phyloP scores from a whole-genome alignment of 768 basidiomycete genomes.

The Leccinum aurantiacum region DNA sequence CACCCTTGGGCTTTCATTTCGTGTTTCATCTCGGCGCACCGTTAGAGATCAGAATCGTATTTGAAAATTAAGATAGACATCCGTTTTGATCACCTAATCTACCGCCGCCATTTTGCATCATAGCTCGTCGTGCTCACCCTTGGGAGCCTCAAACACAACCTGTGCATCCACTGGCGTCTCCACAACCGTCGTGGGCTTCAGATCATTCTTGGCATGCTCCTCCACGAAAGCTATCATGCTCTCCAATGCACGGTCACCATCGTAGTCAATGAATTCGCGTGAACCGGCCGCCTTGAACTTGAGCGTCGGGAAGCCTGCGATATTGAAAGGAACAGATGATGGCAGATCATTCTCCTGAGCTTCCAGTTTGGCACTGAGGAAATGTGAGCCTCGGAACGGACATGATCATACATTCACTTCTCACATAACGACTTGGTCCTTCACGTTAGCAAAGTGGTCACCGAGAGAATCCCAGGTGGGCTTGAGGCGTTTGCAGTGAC shows the following conservation, averaged over 20 bases:
- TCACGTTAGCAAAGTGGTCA: constrained; percentile 74
- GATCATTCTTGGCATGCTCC: constrained; percentile 73
- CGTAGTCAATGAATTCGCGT: constrained; percentile 86
- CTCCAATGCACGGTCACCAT: constrained; percentile 89
- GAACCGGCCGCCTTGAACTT: constrained; percentile 95
- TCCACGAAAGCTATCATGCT: constrained; percentile 82
- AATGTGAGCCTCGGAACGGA: constrained; percentile 10
- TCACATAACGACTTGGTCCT: constrained; percentile 79
- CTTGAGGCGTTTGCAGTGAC: constrained; percentile 95
- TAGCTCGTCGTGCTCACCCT: constrained; percentile 30
- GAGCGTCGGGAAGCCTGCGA: constrained; percentile 89
- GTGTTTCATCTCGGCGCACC: not conserved
- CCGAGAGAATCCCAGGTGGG: constrained; percentile 92
- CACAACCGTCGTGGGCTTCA: constrained; percentile 40
- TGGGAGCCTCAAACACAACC: constrained; percentile 26
- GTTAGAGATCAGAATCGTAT: constrained; percentile 17
- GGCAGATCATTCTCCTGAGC: constrained; percentile 97
- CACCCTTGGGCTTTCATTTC: not conserved
- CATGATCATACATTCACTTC: constrained; percentile 20
- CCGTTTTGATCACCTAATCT: constrained; percentile 20
- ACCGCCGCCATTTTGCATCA: constrained; percentile 17
- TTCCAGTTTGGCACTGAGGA: constrained; percentile 86
- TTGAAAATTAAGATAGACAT: constrained; percentile 24
- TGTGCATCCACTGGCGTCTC: constrained; percentile 26
- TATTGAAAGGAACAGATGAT: constrained; percentile 79